Base-by-base conservation (phyloP, 768 basidiomycete species). In the Agaricus subrufescens region DNA sequence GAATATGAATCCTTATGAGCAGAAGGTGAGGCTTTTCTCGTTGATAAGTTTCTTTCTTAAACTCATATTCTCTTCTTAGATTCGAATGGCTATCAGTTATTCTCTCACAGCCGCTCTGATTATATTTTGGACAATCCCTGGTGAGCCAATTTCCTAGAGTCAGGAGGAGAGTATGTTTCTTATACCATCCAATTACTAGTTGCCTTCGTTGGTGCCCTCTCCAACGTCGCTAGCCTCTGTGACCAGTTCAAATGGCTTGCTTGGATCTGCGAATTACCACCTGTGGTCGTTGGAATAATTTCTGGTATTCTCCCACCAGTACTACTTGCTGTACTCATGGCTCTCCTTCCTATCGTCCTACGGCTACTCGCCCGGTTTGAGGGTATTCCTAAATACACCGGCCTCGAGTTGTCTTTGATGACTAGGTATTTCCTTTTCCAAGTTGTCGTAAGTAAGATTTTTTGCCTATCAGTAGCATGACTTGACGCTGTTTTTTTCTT, bases 401-500 rank as follows among this genome's bases (percentile, higher is more conserved):
- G 84, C 1, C 71, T 98, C 42, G 96, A 99, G 63, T 79, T 97
- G 4, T 90, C 87, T 50, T 71, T 99, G 65, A 97, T 98, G 95
- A 86, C 84, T 1, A 78, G 97, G 23, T 98, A 79, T 73, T 96
- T 96, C 74, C 74, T 92, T 60, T 97, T 97, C 79, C 88, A 90
- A 73, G 90, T 95, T 48, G 73, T 97, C 52, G 92, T 95, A 71
- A 60, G 91, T 83, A 3, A 37, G 45, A 9, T 23, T 2, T 51
- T 47, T 37, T 19, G 19, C 15, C 2, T 46, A 10, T 14, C 25
- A 7, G 26, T 9, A 19, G 3, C 37, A 2, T n/a, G 8, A 44
- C 29, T 30, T 60, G 14, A 51, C 52, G 53, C n/a, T 34, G 34
- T 34, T 26, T 40, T 34, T 51, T 39, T 12, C 46, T 45, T 38